Percentiles rank a stretch among this genome's conserved stretches.
Evolutionary conservation across 2,329 filamentous ascomycete species (phyloP).

Genomic region (Shiraia sp.): DNA sequence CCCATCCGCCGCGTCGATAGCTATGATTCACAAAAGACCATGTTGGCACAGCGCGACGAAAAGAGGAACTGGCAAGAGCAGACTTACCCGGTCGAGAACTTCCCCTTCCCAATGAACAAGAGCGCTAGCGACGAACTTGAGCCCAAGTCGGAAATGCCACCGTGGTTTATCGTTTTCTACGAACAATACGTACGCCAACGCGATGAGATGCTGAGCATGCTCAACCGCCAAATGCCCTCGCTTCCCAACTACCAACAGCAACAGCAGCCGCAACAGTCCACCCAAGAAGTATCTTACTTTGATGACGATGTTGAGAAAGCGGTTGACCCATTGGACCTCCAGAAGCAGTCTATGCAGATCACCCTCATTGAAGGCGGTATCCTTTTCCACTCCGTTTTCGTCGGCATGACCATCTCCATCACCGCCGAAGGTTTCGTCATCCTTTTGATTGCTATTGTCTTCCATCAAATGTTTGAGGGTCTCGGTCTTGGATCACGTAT

Average conservation of each 20-base stretch:
- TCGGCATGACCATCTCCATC: slow-evolving; percentile 65
- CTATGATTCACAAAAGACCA: slow-evolving; percentile 43
- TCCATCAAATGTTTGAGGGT: slow-evolving; percentile 67
- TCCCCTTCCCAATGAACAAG: slow-evolving; percentile 35
- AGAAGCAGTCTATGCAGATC: slow-evolving; percentile 46
- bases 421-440: slow-evolving; percentile 60
- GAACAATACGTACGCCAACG: slow-evolving; percentile 66
- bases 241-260: slow-evolving; percentile 39
- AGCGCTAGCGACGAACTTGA: slow-evolving; percentile 32
- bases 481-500: slow-evolving; percentile 65
- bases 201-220: slow-evolving; percentile 61
- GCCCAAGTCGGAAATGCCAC: slow-evolving; percentile 55
- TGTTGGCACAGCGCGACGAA: slow-evolving; percentile 35
- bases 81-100: slow-evolving; percentile 33
- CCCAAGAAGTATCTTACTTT: slow-evolving; percentile 39
- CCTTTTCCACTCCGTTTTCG: slow-evolving; percentile 67
- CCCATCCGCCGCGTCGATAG: slow-evolving; percentile 34
- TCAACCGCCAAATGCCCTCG: slow-evolving; percentile 46
- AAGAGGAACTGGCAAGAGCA: slow-evolving; percentile 42
- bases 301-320: slow-evolving; percentile 41
- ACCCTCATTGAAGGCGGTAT: slow-evolving; percentile 62
- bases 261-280: slow-evolving; percentile 17
- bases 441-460: slow-evolving; percentile 63
- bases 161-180: slow-evolving; percentile 67
- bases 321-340: slow-evolving; percentile 44